Conservation (phyloP, 768 basidiomycete species). For the Terana coerulea region DNA sequence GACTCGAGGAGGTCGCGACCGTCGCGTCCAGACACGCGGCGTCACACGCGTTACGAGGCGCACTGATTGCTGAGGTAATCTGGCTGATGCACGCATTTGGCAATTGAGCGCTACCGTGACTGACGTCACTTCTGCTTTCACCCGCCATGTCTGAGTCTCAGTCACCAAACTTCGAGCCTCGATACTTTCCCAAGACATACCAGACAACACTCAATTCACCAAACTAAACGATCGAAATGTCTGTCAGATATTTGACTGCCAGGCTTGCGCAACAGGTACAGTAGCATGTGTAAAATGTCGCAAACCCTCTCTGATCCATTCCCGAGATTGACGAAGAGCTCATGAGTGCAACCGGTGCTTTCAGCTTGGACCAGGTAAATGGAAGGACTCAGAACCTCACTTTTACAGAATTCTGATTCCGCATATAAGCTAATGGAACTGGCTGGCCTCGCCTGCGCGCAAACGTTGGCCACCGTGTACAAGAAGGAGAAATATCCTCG, state of each 20-base stretch:
- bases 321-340: conserved; percentile 32
- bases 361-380: conserved; percentile 87
- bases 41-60: conserved; percentile 4
- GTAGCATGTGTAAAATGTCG: neutral
- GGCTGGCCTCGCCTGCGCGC: conserved; percentile 91
- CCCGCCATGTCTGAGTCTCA: no score
- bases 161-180: no score
- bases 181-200: neutral
- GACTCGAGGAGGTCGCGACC: neutral
- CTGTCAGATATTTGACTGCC: conserved; percentile 65
- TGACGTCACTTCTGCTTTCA: no score
- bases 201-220: no score
- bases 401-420: neutral
- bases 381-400: no score
- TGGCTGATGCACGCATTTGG: no score
- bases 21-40: conserved; percentile 9
- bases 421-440: conserved; percentile 88
- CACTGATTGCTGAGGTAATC: neutral
- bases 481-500: conserved; percentile 59
- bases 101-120: no score
- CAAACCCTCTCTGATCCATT: neutral
- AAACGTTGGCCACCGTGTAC: conserved; percentile 79
- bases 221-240: conserved; percentile 42
- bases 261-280: conserved; percentile 72
- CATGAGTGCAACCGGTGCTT: conserved; percentile 85